phyloP scores from a whole-genome alignment of 306 rosid genomes.

The Lagenaria siceraria region DNA sequence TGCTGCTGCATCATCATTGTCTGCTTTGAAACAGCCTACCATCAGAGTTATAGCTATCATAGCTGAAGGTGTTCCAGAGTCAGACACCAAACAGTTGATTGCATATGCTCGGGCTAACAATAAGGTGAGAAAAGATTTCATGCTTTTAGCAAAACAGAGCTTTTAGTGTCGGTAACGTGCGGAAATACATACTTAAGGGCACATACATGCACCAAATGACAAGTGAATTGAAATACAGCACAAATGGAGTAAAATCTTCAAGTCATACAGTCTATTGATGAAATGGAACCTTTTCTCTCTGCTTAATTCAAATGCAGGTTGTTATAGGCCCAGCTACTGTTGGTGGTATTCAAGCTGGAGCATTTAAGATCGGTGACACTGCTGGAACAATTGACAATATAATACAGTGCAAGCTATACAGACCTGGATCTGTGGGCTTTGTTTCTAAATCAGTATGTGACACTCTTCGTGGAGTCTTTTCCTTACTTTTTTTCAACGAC shows the following conservation, averaged over 20 bases:
- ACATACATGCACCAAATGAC: background rate
- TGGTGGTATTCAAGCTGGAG: slow-evolving; percentile 99
- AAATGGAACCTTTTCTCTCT: background rate
- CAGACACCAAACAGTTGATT: slow-evolving; percentile 83
- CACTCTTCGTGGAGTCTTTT: slow-evolving; percentile 8
- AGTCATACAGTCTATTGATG: background rate
- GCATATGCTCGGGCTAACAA: slow-evolving; percentile 88
- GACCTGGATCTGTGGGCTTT: slow-evolving; percentile 99
- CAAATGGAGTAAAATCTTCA: background rate
- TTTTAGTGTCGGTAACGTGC: background rate
- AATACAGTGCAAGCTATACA: slow-evolving; percentile 86
- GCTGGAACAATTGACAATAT: slow-evolving; percentile 98
- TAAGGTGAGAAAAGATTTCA: slow-evolving; percentile 37
- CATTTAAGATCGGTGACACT: slow-evolving; percentile 98
- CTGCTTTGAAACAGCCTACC: slow-evolving; percentile 92
- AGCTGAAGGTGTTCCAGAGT: slow-evolving; percentile 98
- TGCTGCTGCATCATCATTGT: slow-evolving; percentile 92
- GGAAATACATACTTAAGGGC: background rate
- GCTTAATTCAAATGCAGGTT: slow-evolving; percentile 38
- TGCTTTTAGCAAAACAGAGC: background rate
- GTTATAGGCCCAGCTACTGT: slow-evolving; percentile 97
- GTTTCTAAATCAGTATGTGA: slow-evolving; percentile 94
- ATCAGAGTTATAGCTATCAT: slow-evolving; percentile 91
- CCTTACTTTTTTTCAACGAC: background rate
- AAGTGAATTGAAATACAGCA: background rate